Base-by-base conservation (phyloP, 2,329 filamentous ascomycete species). In the Talaromyces sp. region DNA sequence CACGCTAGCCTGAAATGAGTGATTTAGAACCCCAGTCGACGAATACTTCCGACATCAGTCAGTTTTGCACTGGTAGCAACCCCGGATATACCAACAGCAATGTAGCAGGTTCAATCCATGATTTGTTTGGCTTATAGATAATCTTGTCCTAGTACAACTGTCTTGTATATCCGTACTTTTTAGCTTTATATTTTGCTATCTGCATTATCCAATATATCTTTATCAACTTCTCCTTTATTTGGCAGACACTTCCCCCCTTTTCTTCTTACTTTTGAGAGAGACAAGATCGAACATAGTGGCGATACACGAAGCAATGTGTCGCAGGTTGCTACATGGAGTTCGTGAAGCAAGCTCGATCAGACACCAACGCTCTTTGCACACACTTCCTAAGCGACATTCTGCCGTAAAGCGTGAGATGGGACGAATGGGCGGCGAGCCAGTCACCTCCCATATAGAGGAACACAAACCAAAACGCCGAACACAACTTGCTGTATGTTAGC, bases 391-490 rank as follows among this genome's bases (percentile, higher is more conserved):
- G 14, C 48, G 48, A 52, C 21, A 8, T n/a, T 21, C 24, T 29
- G 48, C 11, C 27, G 48, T 52, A n/a, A 29, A 52, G 11, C 7
- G 29, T 6, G 48, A 52, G 24, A 27, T 27, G 27, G 17, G 48
- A 29, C 12, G 26, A 19, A 12, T 1, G 43, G 7, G 5, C 19
- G 19, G 8, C 5, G 48, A 27, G 12, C 6, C 48, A 52, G 7
- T 17, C 10, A 17, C 27, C 3, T 29, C 48, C 48, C 48, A 52
- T 52, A 17, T 4, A 11, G 26, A 29, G 3, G 14, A 29, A 52
- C 14, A 52, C 48, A 52, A 52, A 19, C 26, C 48, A 52, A 58
- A 57, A 31, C 56, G 67, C 65, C 66, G 68, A 68, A 64, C 65
- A 62, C 54, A 65, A 54, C 58, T 63, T 58, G 57, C 61, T 46